These are phyloP conservation scores for Phytophthora multivora DNA, from an alignment of 352 stramenopile genomes.

Conservation along the genomic window DNA sequence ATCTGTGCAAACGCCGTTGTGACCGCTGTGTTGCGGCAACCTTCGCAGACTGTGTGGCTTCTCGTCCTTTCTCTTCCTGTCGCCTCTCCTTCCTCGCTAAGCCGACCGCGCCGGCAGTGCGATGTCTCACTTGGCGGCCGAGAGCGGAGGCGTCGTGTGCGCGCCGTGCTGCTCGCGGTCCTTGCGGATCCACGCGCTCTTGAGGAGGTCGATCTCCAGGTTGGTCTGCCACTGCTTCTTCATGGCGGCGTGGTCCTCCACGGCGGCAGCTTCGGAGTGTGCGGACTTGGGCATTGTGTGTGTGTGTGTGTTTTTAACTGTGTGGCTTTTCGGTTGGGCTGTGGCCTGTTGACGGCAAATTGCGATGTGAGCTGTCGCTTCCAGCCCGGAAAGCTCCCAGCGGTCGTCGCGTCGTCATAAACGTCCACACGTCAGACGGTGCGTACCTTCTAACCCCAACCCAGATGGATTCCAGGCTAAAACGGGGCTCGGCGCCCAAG, in stretches of 20 bases:
- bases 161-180: slow-evolving; percentile 52
- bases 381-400: slow-evolving; percentile 11
- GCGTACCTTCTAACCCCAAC: slow-evolving; percentile 26
- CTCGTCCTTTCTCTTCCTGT: neutral
- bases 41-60: neutral
- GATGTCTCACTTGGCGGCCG: slow-evolving; percentile 36
- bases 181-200: slow-evolving; percentile 65
- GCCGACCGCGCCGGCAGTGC: neutral
- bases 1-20: neutral
- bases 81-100: neutral
- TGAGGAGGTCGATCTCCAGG: slow-evolving; percentile 67
- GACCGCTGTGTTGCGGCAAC: neutral
- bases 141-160: slow-evolving; percentile 36
- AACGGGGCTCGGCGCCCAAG: slow-evolving; percentile 14
- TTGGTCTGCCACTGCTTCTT: slow-evolving; percentile 73
- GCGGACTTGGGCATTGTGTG: slow-evolving; percentile 41
- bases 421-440: slow-evolving; percentile 42
- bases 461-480: slow-evolving; percentile 36
- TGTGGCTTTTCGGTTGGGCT: neutral
- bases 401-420: slow-evolving; percentile 33
- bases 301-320: neutral
- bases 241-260: slow-evolving; percentile 54
- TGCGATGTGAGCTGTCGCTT: slow-evolving; percentile 38
- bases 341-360: slow-evolving; percentile 27
- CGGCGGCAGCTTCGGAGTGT: slow-evolving; percentile 19